Evolutionary conservation across 768 basidiomycete species (phyloP).

Genomic region (Auricularia sp.): DNA sequence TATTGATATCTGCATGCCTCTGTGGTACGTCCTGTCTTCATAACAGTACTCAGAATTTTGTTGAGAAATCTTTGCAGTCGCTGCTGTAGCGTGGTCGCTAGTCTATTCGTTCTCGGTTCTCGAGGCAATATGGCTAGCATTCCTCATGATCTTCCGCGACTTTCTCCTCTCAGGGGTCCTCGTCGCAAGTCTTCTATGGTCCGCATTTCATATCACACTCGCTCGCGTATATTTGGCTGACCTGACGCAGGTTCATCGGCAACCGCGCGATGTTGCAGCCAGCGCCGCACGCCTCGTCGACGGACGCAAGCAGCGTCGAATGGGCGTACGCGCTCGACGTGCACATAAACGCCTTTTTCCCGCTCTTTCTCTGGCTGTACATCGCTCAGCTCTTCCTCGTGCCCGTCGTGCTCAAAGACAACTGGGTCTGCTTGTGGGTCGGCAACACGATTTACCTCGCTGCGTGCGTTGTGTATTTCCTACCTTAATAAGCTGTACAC

Average conservation of each 20-base stretch:
- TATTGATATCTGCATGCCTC: constrained; percentile 73
- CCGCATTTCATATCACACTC: constrained; percentile 7
- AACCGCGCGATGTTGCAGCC: constrained; percentile 63
- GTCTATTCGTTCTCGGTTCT: constrained; percentile 59
- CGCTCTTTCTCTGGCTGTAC: constrained; percentile 82
- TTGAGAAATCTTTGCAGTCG: constrained; percentile 36
- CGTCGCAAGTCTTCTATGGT: constrained; percentile 72
- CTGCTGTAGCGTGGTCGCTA: constrained; percentile 77
- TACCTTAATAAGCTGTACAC: neutral
- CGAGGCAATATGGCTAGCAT: constrained; percentile 50
- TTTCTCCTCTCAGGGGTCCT: constrained; percentile 72
- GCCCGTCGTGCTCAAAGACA: constrained; percentile 69
- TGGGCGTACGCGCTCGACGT: constrained; percentile 97
- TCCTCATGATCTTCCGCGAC: constrained; percentile 82
- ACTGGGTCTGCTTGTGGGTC: constrained; percentile 90
- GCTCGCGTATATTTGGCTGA: neutral
- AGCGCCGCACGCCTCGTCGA: constrained; percentile 45
- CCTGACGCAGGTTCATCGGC: constrained; percentile 45
- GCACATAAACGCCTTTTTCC: constrained; percentile 95
- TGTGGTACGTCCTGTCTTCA: constrained; percentile 38
- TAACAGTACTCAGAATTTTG: neutral
- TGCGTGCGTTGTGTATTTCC: constrained; percentile 40
- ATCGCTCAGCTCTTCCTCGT: constrained; percentile 79
- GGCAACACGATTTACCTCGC: constrained; percentile 89
- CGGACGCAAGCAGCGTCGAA: constrained; percentile 56